A percentile compares a stretch with the other conserved stretches of the same genome.
Evolutionary conservation across 352 stramenopile species (phyloP).

Genomic region (Blastocystis sp.): DNA sequence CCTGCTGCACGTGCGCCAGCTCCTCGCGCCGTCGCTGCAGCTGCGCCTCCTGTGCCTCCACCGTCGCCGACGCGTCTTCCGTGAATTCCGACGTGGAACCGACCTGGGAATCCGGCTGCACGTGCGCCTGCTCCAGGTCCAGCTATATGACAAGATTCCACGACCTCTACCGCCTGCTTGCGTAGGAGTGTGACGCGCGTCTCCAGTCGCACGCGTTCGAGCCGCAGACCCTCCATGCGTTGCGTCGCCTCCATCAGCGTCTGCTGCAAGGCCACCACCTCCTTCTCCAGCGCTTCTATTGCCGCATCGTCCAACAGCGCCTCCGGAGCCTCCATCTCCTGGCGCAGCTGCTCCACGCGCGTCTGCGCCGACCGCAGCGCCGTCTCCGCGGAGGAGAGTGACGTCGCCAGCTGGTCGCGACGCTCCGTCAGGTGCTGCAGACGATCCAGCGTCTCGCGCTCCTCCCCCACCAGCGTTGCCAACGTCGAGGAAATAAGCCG

Average conservation of each 20-base stretch:
- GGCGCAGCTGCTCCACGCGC: neutral
- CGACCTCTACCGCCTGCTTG: neutral
- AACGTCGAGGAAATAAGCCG: neutral
- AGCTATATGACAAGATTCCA: neutral
- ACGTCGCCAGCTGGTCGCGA: neutral
- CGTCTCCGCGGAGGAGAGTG: neutral
- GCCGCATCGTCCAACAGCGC: neutral
- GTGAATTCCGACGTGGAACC: neutral
- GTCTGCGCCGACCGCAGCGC: neutral
- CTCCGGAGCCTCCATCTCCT: neutral
- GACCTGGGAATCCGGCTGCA: neutral
- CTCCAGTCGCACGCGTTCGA: constrained; percentile 61
- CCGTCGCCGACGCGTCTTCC: neutral
- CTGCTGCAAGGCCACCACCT: constrained; percentile 59
- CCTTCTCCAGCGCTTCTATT: neutral
- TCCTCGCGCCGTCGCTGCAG: constrained; percentile 62
- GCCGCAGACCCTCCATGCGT: constrained; percentile 59
- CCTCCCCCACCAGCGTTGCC: neutral
- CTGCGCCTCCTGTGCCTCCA: constrained; percentile 57
- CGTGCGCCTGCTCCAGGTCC: constrained; percentile 32
- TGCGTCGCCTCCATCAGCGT: constrained; percentile 73
- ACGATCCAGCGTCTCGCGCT: neutral
- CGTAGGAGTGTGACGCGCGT: constrained; percentile 36
- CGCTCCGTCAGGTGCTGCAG: constrained; percentile 25
- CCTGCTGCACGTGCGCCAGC: constrained; percentile 59